These are phyloP conservation scores for Hibiscus tridactylites DNA, from an alignment of 345 rosid genomes.

Conservation along the genomic window DNA sequence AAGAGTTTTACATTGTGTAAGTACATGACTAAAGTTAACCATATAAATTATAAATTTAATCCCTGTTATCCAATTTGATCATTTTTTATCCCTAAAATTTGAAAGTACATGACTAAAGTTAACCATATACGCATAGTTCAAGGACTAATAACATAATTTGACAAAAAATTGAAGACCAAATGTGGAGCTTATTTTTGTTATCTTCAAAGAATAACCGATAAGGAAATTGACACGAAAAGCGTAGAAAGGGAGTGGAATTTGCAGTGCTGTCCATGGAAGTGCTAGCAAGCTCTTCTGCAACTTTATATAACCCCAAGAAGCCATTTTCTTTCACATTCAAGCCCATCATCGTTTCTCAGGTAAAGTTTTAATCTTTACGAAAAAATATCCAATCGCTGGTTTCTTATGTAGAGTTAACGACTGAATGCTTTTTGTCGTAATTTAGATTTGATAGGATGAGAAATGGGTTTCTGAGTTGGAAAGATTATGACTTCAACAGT, in stretches of 20 bases:
- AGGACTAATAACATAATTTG: too few species aligned
- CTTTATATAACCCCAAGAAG: slow-evolving; percentile 9
- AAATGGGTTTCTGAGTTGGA: background rate
- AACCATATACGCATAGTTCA: too few species aligned
- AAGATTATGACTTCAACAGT: background rate
- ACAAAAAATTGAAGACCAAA: too few species aligned
- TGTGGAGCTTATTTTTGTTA: background rate
- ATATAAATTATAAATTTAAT: too few species aligned
- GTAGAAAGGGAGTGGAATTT: background rate
- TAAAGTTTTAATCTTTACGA: background rate
- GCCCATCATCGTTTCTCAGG: slow-evolving; percentile 26
- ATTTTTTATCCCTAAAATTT: too few species aligned
- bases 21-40: too few species aligned
- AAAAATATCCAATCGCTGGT: background rate
- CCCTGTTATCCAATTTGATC: too few species aligned
- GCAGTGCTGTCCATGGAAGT: slow-evolving; percentile 48
- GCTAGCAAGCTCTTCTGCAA: slow-evolving; percentile 33
- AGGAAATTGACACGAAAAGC: background rate
- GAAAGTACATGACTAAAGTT: too few species aligned
- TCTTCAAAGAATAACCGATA: slow-evolving; percentile 7
- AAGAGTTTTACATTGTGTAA: too few species aligned
- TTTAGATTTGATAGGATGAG: background rate
- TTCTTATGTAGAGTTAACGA: background rate
- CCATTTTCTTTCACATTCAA: slow-evolving; percentile 20
- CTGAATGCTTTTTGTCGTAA: background rate